Base-by-base conservation (phyloP, 768 basidiomycete genomes). In the Plicaturopsis crispa region DNA sequence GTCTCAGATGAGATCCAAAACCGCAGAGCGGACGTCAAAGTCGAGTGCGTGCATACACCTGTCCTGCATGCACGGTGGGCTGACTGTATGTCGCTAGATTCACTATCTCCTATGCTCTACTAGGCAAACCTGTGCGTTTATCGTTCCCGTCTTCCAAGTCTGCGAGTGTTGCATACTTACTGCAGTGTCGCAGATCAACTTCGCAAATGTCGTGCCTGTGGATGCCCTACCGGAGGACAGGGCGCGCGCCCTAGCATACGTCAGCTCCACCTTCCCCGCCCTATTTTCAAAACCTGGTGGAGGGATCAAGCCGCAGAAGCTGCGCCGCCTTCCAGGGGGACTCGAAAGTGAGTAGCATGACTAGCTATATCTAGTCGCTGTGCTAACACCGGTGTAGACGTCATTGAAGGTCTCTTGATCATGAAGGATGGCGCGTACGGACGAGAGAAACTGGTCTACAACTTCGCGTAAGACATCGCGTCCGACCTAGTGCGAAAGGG, bases 351-450 rank as follows among this genome's bases (percentile, higher is more conserved):
- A n/a, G n/a, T n/a, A n/a, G n/a, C n/a, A n/a, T n/a, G n/a, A n/a
- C n/a, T n/a, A n/a, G n/a, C n/a, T n/a, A n/a, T n/a, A n/a, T n/a
- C n/a, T n/a, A n/a, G n/a, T n/a, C n/a, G n/a, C n/a, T n/a, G n/a
- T n/a, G n/a, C n/a, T n/a, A n/a, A n/a, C n/a, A n/a, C n/a, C n/a
- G n/a, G n/a, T n/a, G n/a, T n/a, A n/a, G n/a, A n/a, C n/a, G 30
- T 39, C 16, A 16, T 24, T 12, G 24, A 39, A 22, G 38, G 38
- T 6, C 16, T 39, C 26, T 20, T 31, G n/a, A 35, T 39, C 16
- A 39, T 39, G 38, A 39, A 28, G 32, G 38, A 39, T 23, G 38
- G 38, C 10, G 32, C 30, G 16, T 39, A 34, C 21, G 32, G 31
- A 13, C 12, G 38, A 14, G 38, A 39, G 22, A 39, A 39, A 20